Conservation (phyloP, 164 flowering plant genomes). For the Pachysandra terminalis region DNA sequence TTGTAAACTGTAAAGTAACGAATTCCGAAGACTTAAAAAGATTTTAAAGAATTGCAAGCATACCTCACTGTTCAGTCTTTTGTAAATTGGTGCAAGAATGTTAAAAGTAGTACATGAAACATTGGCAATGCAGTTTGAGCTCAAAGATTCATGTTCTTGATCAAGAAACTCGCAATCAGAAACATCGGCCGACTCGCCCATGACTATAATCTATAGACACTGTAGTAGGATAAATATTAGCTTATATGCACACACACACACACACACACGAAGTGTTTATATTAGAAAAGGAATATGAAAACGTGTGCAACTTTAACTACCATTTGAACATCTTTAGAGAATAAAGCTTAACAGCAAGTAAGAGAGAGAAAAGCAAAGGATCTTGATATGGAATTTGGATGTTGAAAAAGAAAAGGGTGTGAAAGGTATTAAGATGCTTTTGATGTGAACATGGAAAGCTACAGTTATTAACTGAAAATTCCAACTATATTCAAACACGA, state of each 20-base stretch:
- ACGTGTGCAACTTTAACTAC: not conserved
- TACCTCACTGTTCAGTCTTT: slow-evolving; percentile 20
- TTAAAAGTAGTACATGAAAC: slow-evolving; percentile 30
- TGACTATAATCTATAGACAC: not conserved
- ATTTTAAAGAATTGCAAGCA: not conserved
- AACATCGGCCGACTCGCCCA: not conserved
- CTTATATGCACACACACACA: not conserved
- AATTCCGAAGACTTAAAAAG: not conserved
- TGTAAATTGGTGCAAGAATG: slow-evolving; percentile 32
- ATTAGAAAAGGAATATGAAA: no score
- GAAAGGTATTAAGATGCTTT: not conserved
- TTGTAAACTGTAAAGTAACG: no score
- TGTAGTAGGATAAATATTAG: not conserved
- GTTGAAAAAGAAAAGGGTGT: not conserved
- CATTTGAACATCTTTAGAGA: not conserved
- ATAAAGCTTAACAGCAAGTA: not conserved
- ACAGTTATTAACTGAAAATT: not conserved
- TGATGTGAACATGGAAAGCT: not conserved
- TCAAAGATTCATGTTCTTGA: not conserved
- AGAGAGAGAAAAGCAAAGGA: not conserved
- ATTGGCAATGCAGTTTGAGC: slow-evolving; percentile 4
- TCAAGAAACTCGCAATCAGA: not conserved
- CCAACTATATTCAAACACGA: not conserved
- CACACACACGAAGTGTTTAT: no score
- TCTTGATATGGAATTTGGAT: no score